A percentile compares a stretch with the other conserved stretches of the same genome.
phyloP scores from a whole-genome alignment of 2,329 filamentous ascomycete genomes.

The Ilyonectria destructans region DNA sequence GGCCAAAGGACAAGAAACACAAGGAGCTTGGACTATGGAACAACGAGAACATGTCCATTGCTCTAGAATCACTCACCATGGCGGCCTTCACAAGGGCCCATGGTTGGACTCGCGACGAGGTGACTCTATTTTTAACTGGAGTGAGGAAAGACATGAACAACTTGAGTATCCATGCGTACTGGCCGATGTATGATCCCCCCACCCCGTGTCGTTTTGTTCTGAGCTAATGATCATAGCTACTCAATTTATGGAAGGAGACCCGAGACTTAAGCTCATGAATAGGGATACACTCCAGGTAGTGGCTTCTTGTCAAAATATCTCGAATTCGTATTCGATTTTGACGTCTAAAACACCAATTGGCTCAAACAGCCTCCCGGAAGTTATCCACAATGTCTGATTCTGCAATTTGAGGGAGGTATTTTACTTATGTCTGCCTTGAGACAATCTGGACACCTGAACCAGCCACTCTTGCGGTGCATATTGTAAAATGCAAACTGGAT shows the following conservation, averaged over 20 bases:
- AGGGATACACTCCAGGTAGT: too few species aligned
- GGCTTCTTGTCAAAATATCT: too few species aligned
- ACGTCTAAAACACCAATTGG: too few species aligned
- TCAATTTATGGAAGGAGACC: background rate
- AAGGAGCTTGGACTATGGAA: conserved; percentile 25
- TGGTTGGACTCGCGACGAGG: conserved; percentile 33
- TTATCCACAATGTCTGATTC: too few species aligned
- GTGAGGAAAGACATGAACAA: conserved; percentile 35
- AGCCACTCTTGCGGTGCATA: too few species aligned
- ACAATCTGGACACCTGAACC: too few species aligned
- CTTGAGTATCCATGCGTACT: conserved; percentile 34
- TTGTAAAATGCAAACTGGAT: too few species aligned
- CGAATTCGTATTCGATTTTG: too few species aligned
- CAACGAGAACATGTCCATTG: conserved; percentile 16
- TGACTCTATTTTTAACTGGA: conserved; percentile 24
- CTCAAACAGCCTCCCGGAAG: too few species aligned
- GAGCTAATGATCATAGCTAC: background rate
- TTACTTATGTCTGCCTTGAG: too few species aligned
- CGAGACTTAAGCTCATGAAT: background rate
- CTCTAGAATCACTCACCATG: conserved; percentile 14
- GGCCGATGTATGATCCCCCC: conserved; percentile 29
- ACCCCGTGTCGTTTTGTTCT: background rate
- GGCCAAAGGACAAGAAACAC: conserved; percentile 25
- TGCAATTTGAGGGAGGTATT: too few species aligned
- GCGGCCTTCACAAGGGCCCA: conserved; percentile 26